Conservation (phyloP, 2,329 filamentous ascomycete genomes). For the Tolypocladium album region DNA sequence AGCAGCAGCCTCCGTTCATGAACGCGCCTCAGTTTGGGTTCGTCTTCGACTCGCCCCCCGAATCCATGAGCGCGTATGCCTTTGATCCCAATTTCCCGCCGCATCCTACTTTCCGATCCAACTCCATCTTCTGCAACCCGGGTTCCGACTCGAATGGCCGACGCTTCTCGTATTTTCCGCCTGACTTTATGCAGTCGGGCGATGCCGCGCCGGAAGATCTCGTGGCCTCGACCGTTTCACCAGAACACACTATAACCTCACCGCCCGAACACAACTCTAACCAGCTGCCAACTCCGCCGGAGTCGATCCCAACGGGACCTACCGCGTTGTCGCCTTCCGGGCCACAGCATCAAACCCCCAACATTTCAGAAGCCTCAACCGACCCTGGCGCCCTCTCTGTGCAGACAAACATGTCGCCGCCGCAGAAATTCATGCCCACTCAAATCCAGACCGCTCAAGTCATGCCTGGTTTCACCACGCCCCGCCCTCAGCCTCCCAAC, state of each 20-base stretch:
- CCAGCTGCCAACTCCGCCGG: conserved; percentile 32
- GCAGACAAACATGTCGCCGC: conserved; percentile 21
- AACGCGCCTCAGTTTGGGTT: conserved; percentile 46
- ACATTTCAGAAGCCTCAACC: conserved; percentile 17
- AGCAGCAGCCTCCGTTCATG: conserved; percentile 27
- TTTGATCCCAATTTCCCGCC: conserved; percentile 31
- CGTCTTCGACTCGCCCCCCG: conserved; percentile 45
- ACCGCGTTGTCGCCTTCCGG: conserved; percentile 26
- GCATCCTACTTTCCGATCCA: conserved; percentile 51
- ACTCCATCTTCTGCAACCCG: conserved; percentile 55
- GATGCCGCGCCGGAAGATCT: conserved; percentile 23
- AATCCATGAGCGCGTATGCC: conserved; percentile 37
- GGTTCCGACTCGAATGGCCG: conserved; percentile 43
- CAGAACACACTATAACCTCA: conserved; percentile 16
- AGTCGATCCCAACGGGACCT: conserved; percentile 23
- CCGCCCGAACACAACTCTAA: conserved; percentile 18
- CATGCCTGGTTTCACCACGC: conserved; percentile 12
- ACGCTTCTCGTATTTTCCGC: conserved; percentile 54
- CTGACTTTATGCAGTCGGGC: conserved; percentile 32
- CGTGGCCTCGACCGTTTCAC: conserved; percentile 19
- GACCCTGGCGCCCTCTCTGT: conserved; percentile 9
- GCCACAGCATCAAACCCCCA: conserved; percentile 18
- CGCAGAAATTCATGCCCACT: conserved; percentile 12
- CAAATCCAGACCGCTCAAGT: conserved; percentile 3
- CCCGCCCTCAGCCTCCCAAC: conserved; percentile 22